Evolutionary conservation across 768 basidiomycete genomes (phyloP), one percentile per base, ranked within the genome.

Genomic region (Mycena maculata): DNA sequence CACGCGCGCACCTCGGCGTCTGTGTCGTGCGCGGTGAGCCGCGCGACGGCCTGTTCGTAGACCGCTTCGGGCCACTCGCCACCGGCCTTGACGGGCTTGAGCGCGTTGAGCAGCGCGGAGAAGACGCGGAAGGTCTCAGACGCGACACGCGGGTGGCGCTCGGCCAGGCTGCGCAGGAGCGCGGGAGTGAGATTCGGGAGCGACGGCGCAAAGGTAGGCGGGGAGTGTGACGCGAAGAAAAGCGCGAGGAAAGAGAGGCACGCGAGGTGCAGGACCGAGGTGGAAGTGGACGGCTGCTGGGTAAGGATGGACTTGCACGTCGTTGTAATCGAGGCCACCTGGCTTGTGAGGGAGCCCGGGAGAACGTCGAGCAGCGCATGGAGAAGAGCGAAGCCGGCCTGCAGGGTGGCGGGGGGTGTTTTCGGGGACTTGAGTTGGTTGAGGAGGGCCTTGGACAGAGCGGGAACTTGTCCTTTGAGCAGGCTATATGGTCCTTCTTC

Each of bases 111-210:
- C 9, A 99, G 81, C 2, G 95, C 85, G 2, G 95, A 94, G 72
- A 94, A 95, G 2, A 91, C 92, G 39, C 89, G 88, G 85, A 99
- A 95, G 0, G 95, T 87, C 73, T 96, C 95, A 3, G 95, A 90
- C 7, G 90, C 91, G 65, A 98, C 87, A 65, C 95, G 90, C 38
- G 96, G 96, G 75, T 96, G 93, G 70, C 91, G 90, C 77, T 99
- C 96, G 22, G 81, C 80, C 50, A 94, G 82, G 12, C 90, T 88
- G 60, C 87, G 88, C 44, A 96, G 86, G 41, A 99, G 86, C 16
- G 90, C 87, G 1, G 92, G 89, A 0, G 90, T 90, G 39, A 99
- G 81, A 18, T 82, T 81, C 1, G 89, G 79, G n/a, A 98, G 84
- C 13, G 87, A 85, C 25, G 81, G 73, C 1, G 81, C 76, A 75